A percentile compares a stretch with the other conserved stretches of the same genome.
These are phyloP conservation scores for Aspergillus proliferans DNA, from an alignment of 2,329 filamentous ascomycete genomes.

Conservation along the genomic window DNA sequence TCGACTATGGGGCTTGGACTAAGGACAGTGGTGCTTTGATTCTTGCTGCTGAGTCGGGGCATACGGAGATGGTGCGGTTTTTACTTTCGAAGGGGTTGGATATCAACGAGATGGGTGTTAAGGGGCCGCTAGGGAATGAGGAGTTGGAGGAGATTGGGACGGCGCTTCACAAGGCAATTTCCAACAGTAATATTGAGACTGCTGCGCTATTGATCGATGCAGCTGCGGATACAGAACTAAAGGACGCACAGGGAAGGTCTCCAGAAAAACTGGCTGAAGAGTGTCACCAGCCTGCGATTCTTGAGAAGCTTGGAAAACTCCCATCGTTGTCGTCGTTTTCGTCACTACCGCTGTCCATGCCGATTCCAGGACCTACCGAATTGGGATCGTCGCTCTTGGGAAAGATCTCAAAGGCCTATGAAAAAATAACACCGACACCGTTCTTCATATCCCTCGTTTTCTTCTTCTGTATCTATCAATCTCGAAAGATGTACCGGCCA, in stretches of 20 bases:
- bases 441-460: too few relatives aligned
- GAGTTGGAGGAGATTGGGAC: constrained; percentile 1
- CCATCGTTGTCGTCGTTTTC: neutral
- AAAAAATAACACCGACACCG: too few relatives aligned
- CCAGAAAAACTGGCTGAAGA: neutral
- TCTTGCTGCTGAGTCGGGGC: neutral
- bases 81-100: constrained; percentile 2
- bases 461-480: too few relatives aligned
- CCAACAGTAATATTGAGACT: neutral
- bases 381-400: too few relatives aligned
- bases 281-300: neutral
- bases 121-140: constrained; percentile 1
- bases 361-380: too few relatives aligned
- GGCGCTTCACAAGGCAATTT: constrained; percentile 3
- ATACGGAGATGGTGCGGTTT: constrained; percentile 2
- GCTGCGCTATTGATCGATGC: constrained; percentile 1
- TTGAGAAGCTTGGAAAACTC: neutral
- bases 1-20: neutral
- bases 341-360: too few relatives aligned
- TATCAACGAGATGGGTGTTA: constrained; percentile 3
- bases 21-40: neutral
- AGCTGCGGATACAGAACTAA: neutral
- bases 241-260: constrained; percentile 2
- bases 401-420: too few relatives aligned
- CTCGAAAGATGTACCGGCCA: too few relatives aligned